phyloP scores from a whole-genome alignment of 352 stramenopile genomes.

The Sclerospora graminicola region DNA sequence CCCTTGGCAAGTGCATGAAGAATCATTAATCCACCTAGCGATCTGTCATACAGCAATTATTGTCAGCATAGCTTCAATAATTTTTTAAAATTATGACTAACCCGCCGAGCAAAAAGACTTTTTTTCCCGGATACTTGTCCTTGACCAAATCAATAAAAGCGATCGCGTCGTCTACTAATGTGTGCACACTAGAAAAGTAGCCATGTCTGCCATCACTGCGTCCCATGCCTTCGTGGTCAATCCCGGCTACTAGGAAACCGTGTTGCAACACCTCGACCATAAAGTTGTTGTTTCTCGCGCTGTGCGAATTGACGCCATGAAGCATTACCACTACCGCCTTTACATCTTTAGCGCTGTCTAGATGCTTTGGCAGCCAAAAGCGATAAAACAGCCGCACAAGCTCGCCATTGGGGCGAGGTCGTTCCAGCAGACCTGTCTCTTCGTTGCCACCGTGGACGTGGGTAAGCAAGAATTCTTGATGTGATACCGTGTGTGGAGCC shows the following conservation, averaged over 20 bases:
- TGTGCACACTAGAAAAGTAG: conserved; percentile 53
- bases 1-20: conserved; percentile 45
- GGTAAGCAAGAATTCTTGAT: conserved; percentile 41
- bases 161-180: conserved; percentile 61
- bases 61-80: too few species aligned
- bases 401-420: conserved; percentile 26
- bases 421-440: conserved; percentile 37
- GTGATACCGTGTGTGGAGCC: conserved; percentile 28
- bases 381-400: conserved; percentile 56
- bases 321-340: conserved; percentile 60
- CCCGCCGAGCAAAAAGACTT: conserved; percentile 65
- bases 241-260: conserved; percentile 50
- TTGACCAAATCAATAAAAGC: conserved; percentile 45
- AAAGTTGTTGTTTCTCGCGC: conserved; percentile 64
- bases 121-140: conserved; percentile 47
- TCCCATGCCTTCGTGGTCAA: conserved; percentile 72
- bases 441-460: conserved; percentile 39
- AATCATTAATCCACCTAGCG: conserved; percentile 56
- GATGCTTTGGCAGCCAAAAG: conserved; percentile 47
- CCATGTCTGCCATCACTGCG: conserved; percentile 65
- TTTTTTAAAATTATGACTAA: conserved; percentile 23
- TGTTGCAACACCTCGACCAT: conserved; percentile 52
- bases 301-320: conserved; percentile 74
- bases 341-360: conserved; percentile 19
- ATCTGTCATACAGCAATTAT: conserved; percentile 21